Conservation (phyloP, 768 basidiomycete species). For the Boletus rubroflammeus region DNA sequence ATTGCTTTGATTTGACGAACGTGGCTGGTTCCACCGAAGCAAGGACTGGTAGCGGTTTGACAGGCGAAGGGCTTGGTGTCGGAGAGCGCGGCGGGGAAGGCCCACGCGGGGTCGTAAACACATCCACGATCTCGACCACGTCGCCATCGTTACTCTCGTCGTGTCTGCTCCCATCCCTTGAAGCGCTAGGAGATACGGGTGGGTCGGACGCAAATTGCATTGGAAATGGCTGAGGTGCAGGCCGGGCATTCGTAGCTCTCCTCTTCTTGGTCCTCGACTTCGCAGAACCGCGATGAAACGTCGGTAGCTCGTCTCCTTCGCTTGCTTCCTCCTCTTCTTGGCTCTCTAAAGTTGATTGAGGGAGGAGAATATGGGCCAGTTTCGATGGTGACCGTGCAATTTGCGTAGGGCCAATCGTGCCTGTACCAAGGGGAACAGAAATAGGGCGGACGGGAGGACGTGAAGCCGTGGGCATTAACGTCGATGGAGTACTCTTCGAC, state of each 20-base stretch:
- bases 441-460: neutral
- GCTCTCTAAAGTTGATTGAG: constrained; percentile 3
- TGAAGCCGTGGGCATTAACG: neutral
- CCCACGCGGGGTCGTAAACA: constrained; percentile 21
- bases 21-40: neutral
- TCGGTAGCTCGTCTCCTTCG: constrained; percentile 17
- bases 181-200: neutral
- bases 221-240: constrained; percentile 26
- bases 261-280: neutral
- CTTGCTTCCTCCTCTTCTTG: constrained; percentile 10
- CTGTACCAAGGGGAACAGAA: constrained; percentile 1
- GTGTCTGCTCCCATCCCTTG: neutral
- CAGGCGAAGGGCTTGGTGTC: constrained; percentile 16
- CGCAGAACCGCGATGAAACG: constrained; percentile 15
- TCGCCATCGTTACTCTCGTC: neutral
- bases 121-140: constrained; percentile 13
- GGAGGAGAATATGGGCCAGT: constrained; percentile 8
- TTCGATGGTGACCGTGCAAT: constrained; percentile 13
- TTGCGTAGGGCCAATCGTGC: neutral
- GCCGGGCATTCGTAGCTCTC: neutral
- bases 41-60: neutral
- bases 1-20: neutral
- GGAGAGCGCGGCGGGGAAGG: constrained; percentile 23
- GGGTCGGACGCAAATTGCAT: constrained; percentile 15
- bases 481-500: constrained; percentile 1